These are phyloP conservation scores for Candida berthetii DNA, from an alignment of 805 yeast species.

Conservation along the genomic window DNA sequence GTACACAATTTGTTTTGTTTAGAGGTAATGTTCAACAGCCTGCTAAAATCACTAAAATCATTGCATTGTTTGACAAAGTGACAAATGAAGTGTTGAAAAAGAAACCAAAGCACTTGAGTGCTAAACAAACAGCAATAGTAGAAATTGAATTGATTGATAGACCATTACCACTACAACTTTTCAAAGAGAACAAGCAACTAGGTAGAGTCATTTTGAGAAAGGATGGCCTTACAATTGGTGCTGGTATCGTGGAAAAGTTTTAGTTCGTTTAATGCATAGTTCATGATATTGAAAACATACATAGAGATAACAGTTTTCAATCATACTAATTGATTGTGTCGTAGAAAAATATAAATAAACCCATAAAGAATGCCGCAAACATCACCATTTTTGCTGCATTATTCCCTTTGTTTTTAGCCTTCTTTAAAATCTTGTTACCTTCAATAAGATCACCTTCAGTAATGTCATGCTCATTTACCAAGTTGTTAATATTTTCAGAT, in stretches of 20 bases:
- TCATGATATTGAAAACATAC: neutral
- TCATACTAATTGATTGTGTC: slow-evolving; percentile 32
- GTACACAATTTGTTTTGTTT: slow-evolving; percentile 88
- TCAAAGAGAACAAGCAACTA: slow-evolving; percentile 92
- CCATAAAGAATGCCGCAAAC: slow-evolving; percentile 47
- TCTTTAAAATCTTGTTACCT: slow-evolving; percentile 66
- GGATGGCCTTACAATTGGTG: slow-evolving; percentile 99
- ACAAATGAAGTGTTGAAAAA: slow-evolving; percentile 90
- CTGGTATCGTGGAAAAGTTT: slow-evolving; percentile 88
- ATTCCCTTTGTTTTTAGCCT: slow-evolving; percentile 64
- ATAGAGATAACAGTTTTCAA: too few species aligned
- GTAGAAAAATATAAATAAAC: slow-evolving; percentile 47
- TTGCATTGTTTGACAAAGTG: slow-evolving; percentile 86
- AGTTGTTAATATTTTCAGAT: slow-evolving; percentile 56
- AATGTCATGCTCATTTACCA: slow-evolving; percentile 63
- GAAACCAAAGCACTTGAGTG: slow-evolving; percentile 87
- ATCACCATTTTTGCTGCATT: slow-evolving; percentile 52
- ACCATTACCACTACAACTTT: slow-evolving; percentile 94
- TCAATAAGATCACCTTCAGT: slow-evolving; percentile 56
- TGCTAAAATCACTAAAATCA: slow-evolving; percentile 74
- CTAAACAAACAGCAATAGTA: slow-evolving; percentile 96
- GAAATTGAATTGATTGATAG: slow-evolving; percentile 73
- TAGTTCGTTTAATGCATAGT: neutral
- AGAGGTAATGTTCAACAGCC: slow-evolving; percentile 94
- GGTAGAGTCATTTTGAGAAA: slow-evolving; percentile 99